A percentile compares a stretch with the other conserved stretches of the same genome.
Conservation (phyloP, 2,329 filamentous ascomycete species). For the Davidsoniella neocaledoniae region DNA sequence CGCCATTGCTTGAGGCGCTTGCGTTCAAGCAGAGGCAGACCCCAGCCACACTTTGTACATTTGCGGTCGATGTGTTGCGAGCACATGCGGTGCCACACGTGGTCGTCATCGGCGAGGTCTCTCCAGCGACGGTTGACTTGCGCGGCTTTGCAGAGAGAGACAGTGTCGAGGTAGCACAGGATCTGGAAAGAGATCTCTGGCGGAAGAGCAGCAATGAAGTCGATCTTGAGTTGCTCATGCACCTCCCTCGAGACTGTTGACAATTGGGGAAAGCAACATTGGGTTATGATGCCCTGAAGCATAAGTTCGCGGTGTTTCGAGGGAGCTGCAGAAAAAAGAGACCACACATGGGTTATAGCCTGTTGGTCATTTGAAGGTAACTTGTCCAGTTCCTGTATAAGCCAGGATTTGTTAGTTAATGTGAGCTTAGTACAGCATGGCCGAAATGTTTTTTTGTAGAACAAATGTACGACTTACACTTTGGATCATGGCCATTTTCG, state of each 20-base stretch:
- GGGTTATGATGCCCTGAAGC: constrained; percentile 87
- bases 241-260: constrained; percentile 84
- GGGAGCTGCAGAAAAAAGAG: constrained; percentile 87
- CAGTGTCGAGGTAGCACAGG: constrained; percentile 79
- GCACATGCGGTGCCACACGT: constrained; percentile 95
- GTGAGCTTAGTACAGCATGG: neutral
- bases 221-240: constrained; percentile 89
- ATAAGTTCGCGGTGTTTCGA: constrained; percentile 89
- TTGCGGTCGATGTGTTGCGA: constrained; percentile 91
- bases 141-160: constrained; percentile 85
- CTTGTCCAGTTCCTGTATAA: constrained; percentile 54
- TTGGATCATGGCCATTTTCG: constrained; percentile 90
- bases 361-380: constrained; percentile 77
- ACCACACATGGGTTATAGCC: constrained; percentile 95
- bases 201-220: constrained; percentile 80
- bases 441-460: neutral
- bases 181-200: constrained; percentile 88
- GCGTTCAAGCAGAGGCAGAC: constrained; percentile 72
- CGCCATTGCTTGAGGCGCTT: constrained; percentile 79
- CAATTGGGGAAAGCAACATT: constrained; percentile 94
- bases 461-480: constrained; percentile 39
- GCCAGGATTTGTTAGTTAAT: constrained; percentile 1
- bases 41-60: constrained; percentile 92
- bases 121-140: constrained; percentile 86
- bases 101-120: constrained; percentile 82